Base-by-base conservation (phyloP, 2,329 filamentous ascomycete species). In the Neofusicoccum cordaticola region DNA sequence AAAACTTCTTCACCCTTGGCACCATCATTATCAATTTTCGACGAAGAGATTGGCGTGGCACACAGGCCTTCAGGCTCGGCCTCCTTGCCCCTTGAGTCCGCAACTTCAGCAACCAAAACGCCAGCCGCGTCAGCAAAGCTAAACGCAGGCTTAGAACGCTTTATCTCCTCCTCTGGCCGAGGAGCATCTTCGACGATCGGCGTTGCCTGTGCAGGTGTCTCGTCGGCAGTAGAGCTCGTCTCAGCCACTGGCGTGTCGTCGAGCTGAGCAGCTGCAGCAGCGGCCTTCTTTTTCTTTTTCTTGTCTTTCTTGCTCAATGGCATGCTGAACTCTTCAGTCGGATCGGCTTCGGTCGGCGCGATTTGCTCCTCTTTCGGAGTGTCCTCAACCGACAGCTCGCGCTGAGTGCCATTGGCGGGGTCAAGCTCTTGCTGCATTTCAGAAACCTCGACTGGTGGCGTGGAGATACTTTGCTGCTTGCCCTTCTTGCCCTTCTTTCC, bases 401-500 rank as follows among this genome's bases (percentile, higher is more conserved):
- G 39, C 11, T 19, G 41, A 3, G 27, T 9, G 11, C 35, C 53
- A 6, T 15, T 37, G 22, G 19, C 8, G 11, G 12, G 15, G 4
- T 35, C 53, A 3, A 15, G n/a, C 15, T 17, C 22, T 19, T 8
- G 8, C 4, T 31, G 15, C 2, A 3, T 4, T 42, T 58, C 41
- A 4, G 53, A 35, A 8, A 11, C 5, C 34, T 58, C 53, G 12
- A 70, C 53, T 68, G 70, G 53, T 65, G 44, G n/a, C 19, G 22
- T 57, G 15, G 62, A 57, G 22, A 57, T 48, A n/a, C 34, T 45
- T 19, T 47, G 61, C 48, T 44, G 48, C 22, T 66, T 71, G 63
- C 68, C 69, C 37, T 72, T 73, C 66, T 75, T 73, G 51, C 63
- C 67, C 67, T 75, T 69, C 61, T 68, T 69, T 15, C 68, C 68